Conservation (phyloP, 345 rosid species). For the Aquilaria malaccensis region DNA sequence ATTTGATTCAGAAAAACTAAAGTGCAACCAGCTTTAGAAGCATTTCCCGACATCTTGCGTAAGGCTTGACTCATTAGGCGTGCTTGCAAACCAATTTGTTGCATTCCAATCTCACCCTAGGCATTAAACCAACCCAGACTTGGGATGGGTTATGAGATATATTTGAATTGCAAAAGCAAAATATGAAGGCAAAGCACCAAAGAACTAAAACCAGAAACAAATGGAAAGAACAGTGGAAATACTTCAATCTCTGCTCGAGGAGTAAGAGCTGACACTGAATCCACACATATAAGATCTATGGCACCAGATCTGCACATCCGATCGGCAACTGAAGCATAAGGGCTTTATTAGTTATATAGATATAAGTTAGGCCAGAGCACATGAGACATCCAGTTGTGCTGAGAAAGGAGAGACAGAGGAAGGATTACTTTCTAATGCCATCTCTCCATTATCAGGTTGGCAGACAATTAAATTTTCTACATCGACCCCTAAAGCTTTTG, state of each 20-base stretch:
- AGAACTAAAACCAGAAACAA: background rate
- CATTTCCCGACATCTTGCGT: slow-evolving; percentile 99
- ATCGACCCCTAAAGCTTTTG: slow-evolving; percentile 89
- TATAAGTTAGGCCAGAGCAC: background rate
- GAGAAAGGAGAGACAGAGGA: slow-evolving; percentile 3
- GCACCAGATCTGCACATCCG: slow-evolving; percentile 99
- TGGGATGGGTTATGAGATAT: background rate
- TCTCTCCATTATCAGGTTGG: slow-evolving; percentile 95
- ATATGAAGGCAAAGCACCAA: background rate
- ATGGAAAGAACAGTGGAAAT: slow-evolving; percentile 7
- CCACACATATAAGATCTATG: slow-evolving; percentile 86
- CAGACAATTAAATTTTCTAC: slow-evolving; percentile 88
- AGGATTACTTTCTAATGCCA: slow-evolving; percentile 82
- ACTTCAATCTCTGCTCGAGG: slow-evolving; percentile 99
- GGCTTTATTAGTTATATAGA: slow-evolving; percentile 16
- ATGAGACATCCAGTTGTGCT: background rate
- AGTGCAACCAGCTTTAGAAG: slow-evolving; percentile 98
- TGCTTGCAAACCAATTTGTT: slow-evolving; percentile 97
- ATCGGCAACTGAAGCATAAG: slow-evolving; percentile 67
- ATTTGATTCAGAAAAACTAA: slow-evolving; percentile 91
- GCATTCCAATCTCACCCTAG: slow-evolving; percentile 99
- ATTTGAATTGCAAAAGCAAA: background rate
- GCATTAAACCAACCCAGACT: slow-evolving; percentile 9
- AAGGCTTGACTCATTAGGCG: slow-evolving; percentile 99
- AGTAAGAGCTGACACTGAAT: slow-evolving; percentile 96